phyloP scores from a whole-genome alignment of 306 rosid species.

The Cucurbita pepo region DNA sequence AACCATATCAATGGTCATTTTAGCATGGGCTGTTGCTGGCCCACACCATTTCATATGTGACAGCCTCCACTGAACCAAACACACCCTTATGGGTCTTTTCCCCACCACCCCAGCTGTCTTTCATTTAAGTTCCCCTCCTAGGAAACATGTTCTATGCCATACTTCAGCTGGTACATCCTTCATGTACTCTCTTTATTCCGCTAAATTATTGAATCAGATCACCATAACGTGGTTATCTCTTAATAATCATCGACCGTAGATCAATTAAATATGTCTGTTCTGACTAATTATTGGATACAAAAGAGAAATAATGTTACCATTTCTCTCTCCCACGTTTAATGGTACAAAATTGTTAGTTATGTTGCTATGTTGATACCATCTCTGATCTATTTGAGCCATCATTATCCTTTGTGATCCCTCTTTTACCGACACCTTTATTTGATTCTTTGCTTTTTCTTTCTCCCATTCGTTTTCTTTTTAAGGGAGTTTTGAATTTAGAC shows the following conservation, averaged over 20 bases:
- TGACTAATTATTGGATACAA: too few species aligned
- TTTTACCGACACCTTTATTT: neutral
- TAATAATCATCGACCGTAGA: too few species aligned
- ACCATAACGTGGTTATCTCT: too few species aligned
- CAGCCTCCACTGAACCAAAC: constrained; percentile 20
- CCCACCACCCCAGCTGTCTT: constrained; percentile 42
- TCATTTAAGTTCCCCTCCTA: constrained; percentile 43
- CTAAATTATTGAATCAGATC: too few species aligned
- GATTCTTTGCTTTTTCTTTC: neutral
- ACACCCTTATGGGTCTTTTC: constrained; percentile 25
- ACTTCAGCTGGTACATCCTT: neutral
- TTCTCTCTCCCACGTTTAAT: too few species aligned
- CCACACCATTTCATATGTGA: constrained; percentile 34
- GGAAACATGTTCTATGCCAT: constrained; percentile 37
- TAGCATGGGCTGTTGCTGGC: constrained; percentile 56
- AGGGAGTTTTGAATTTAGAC: neutral
- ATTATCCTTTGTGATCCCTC: neutral
- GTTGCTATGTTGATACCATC: neutral
- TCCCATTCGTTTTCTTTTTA: neutral
- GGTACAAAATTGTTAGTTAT: too few species aligned
- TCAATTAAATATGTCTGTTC: too few species aligned
- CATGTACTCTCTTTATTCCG: neutral
- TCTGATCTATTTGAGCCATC: neutral
- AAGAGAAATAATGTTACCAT: too few species aligned
- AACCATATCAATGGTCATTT: constrained; percentile 23